Conservation (phyloP, 2,329 filamentous ascomycete species). For the Penicillium hordei region DNA sequence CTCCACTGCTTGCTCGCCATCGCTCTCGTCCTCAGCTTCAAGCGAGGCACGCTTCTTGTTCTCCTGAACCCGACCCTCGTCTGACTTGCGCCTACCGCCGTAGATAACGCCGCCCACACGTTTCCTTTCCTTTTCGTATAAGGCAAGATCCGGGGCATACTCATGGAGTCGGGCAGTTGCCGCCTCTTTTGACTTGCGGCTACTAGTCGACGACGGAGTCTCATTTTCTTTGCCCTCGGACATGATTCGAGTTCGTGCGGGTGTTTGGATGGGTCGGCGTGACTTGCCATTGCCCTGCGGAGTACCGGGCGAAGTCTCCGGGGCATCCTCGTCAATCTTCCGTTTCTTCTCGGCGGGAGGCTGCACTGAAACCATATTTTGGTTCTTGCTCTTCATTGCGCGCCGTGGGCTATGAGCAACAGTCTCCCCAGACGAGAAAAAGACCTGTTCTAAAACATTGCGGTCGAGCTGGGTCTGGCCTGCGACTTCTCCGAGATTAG, state of each 20-base stretch:
- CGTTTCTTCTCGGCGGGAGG: constrained; percentile 22
- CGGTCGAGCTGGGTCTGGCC: constrained; percentile 84
- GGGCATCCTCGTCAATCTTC: constrained; percentile 20
- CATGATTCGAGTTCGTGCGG: constrained; percentile 51
- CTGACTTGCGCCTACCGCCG: constrained; percentile 52
- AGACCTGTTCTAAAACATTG: constrained; percentile 68
- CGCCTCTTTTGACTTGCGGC: constrained; percentile 83
- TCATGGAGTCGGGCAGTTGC: constrained; percentile 75
- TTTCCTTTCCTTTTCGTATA: constrained; percentile 94
- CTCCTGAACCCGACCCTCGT: constrained; percentile 38
- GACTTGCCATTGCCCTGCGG: constrained; percentile 31
- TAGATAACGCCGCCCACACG: constrained; percentile 67
- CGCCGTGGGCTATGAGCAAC: constrained; percentile 20
- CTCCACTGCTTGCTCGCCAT: constrained; percentile 57
- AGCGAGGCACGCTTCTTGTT: constrained; percentile 47
- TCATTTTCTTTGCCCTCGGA: constrained; percentile 77
- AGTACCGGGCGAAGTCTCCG: constrained; percentile 25
- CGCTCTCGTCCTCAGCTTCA: constrained; percentile 50
- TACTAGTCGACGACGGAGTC: constrained; percentile 72
- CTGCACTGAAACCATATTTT: constrained; percentile 32
- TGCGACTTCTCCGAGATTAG: constrained; percentile 89
- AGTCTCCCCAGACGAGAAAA: constrained; percentile 48
- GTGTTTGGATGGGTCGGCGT: constrained; percentile 50
- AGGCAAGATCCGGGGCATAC: constrained; percentile 77
- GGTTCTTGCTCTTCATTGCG: constrained; percentile 39